Conservation (phyloP, 2,329 filamentous ascomycete genomes). For the Penicillium sp. region DNA sequence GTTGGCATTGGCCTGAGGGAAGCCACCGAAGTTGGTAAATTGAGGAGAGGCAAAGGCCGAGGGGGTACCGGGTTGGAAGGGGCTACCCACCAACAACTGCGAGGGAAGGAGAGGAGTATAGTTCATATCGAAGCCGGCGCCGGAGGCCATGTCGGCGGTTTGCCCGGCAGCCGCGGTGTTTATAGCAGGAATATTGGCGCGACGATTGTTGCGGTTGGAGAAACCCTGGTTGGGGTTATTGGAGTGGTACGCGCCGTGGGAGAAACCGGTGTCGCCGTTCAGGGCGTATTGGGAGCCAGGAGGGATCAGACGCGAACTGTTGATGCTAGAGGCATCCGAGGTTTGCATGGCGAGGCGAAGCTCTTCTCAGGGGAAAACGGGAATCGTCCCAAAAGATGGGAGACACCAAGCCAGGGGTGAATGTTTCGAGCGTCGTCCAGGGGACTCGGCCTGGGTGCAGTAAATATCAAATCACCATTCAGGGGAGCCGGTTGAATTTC, state of each 20-base stretch:
- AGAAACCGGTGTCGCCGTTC: constrained; percentile 77
- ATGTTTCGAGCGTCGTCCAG: not conserved
- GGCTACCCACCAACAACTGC: constrained; percentile 90
- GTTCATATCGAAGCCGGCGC: constrained; percentile 94
- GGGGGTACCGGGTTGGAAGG: constrained; percentile 93
- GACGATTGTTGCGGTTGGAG: constrained; percentile 81
- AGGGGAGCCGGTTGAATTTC: constrained; percentile 16
- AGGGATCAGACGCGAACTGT: constrained; percentile 65
- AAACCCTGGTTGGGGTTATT: constrained; percentile 75
- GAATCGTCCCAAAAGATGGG: constrained; percentile 5
- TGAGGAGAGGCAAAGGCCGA: constrained; percentile 88
- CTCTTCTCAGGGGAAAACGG: constrained; percentile 16
- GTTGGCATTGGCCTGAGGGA: constrained; percentile 64
- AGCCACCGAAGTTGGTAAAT: constrained; percentile 81
- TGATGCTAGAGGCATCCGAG: constrained; percentile 69
- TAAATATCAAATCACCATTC: constrained; percentile 28
- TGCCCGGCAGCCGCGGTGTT: constrained; percentile 74
- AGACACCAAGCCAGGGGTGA: constrained; percentile 31
- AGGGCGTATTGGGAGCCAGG: constrained; percentile 68
- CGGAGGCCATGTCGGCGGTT: constrained; percentile 76
- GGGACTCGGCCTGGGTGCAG: constrained; percentile 64
- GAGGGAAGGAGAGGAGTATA: constrained; percentile 95
- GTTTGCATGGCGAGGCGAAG: constrained; percentile 79
- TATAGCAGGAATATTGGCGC: constrained; percentile 84
- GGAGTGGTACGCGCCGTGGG: constrained; percentile 87